Evolutionary conservation across 2,329 filamentous ascomycete species (phyloP), one percentile per base, ranked within the genome.

Genomic region (Cytospora paraplurivora): DNA sequence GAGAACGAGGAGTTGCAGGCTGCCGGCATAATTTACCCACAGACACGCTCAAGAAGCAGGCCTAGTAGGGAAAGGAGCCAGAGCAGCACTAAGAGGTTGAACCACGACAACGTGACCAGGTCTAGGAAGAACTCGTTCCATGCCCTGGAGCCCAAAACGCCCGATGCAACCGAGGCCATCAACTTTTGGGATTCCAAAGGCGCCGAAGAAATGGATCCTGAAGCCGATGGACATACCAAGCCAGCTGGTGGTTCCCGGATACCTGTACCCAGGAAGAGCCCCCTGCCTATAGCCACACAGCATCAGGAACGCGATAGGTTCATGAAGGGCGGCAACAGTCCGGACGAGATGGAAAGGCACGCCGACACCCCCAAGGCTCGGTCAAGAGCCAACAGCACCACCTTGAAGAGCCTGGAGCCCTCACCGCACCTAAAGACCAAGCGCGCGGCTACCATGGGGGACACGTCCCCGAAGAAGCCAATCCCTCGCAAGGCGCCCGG

Each of bases 1-100:
- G 91, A 95, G 76, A 94, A 81, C 69, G 84, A 88, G 71, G 91
- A 95, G 76, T 82, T 95, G 67, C 89, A 92, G 73, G 90, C 90
- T 64, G 90, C 90, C 7, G 91, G 91, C 35, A 87, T 93, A 69
- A 79, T 84, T 57, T 72, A 89, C 65, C 81, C 87, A 67, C 77
- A 80, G 70, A 71, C 82, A 37, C 78, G 85, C 67, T 78, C 85
- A 59, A 77, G 82, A 58, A 83, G 85, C 76, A 79, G 80, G 68
- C 75, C 75, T 57, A 75, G 75, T 66, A 73, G 74, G 66, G 80
- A 78, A 63, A 82, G 76, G 67, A 81, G 72, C 71, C 75, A 76
- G 57, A 71, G 73, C 52, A 68, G 73, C n/a, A 62, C 67, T 47
- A 72, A 67, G 65, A 72, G 73, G 47, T 73, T 70, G 33, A 73